Conservation (phyloP, 2,329 filamentous ascomycete genomes). For the Thermoascus crustaceus region DNA sequence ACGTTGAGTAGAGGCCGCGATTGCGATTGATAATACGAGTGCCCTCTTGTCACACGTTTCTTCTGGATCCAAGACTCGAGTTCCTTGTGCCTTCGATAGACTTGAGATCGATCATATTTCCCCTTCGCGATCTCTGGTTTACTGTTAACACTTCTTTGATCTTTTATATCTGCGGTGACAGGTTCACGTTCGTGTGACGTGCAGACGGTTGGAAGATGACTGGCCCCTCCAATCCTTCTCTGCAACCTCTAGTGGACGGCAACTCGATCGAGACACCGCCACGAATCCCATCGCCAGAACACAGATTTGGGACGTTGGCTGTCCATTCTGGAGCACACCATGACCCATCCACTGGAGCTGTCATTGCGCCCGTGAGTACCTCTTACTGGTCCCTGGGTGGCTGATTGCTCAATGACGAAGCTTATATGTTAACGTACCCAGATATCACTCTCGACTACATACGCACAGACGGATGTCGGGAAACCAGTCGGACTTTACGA, state of each 20-base stretch:
- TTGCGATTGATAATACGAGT: constrained; percentile 1
- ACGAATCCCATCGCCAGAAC: constrained; percentile 62
- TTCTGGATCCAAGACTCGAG: too few species aligned
- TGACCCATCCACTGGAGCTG: constrained; percentile 84
- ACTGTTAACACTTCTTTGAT: neutral
- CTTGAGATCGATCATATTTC: neutral
- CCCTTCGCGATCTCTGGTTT: neutral
- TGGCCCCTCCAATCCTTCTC: constrained; percentile 9
- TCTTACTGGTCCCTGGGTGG: neutral
- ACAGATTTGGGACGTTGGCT: constrained; percentile 83
- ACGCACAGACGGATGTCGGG: constrained; percentile 82
- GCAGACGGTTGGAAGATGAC: constrained; percentile 16
- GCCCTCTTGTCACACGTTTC: too few species aligned
- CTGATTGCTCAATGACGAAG: constrained; percentile 5
- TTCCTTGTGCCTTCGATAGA: too few species aligned
- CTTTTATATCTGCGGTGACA: too few species aligned
- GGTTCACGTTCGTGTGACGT: too few species aligned
- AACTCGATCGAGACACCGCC: constrained; percentile 65
- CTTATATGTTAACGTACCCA: constrained; percentile 22
- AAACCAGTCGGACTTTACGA: constrained; percentile 83
- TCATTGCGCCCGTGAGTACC: constrained; percentile 67
- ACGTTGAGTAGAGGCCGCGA: neutral
- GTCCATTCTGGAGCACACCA: constrained; percentile 90
- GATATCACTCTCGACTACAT: constrained; percentile 95
- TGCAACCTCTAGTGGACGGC: constrained; percentile 21